Evolutionary conservation across 352 stramenopile species (phyloP).

Genomic region (Phytophthora colocasiae): DNA sequence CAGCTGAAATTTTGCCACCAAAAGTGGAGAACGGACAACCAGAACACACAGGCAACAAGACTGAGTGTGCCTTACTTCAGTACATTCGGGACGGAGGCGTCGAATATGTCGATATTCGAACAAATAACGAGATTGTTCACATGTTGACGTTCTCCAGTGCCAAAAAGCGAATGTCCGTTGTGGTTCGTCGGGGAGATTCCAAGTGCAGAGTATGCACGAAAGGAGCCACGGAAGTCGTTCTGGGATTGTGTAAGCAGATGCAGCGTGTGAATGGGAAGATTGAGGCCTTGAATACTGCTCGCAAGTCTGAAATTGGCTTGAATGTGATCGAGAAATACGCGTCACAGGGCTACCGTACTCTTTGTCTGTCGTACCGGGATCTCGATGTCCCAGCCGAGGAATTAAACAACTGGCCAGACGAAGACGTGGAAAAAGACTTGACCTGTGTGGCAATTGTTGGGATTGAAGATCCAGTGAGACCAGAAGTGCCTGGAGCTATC

Average conservation of each 20-base stretch:
- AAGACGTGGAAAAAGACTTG: constrained; percentile 67
- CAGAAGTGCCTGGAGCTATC: constrained; percentile 47
- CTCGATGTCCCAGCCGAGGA: constrained; percentile 45
- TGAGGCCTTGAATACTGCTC: constrained; percentile 23
- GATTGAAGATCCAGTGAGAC: constrained; percentile 52
- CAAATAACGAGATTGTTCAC: constrained; percentile 43
- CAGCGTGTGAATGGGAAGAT: constrained; percentile 43
- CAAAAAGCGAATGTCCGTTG: constrained; percentile 72
- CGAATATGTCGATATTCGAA: constrained; percentile 42
- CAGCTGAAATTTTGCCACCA: constrained; percentile 58
- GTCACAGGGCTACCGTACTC: constrained; percentile 65
- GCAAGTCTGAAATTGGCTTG: constrained; percentile 40
- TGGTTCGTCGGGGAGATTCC: constrained; percentile 41
- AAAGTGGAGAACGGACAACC: constrained; percentile 50
- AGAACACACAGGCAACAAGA: constrained; percentile 72
- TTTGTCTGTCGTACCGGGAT: constrained; percentile 81
- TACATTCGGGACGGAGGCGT: constrained; percentile 53
- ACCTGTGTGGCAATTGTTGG: constrained; percentile 50
- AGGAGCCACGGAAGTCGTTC: constrained; percentile 62
- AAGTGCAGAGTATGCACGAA: constrained; percentile 63
- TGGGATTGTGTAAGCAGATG: constrained; percentile 49
- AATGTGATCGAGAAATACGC: constrained; percentile 80
- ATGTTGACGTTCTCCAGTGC: constrained; percentile 67
- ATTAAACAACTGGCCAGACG: constrained; percentile 40
- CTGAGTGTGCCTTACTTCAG: constrained; percentile 60